phyloP scores from a whole-genome alignment of 2,329 filamentous ascomycete species.

The Monilinia laxa region DNA sequence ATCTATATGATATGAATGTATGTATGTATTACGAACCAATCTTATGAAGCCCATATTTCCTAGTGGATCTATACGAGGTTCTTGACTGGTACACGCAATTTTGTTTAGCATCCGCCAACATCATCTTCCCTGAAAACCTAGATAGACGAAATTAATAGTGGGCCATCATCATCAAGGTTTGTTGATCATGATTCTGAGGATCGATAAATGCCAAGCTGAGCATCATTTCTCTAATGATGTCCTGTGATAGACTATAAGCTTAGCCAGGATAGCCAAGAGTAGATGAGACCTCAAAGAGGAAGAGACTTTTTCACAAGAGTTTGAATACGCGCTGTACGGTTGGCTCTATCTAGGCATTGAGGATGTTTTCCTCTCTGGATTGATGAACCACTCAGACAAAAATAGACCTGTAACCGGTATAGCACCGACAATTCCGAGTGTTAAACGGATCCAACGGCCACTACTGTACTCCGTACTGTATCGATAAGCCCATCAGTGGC shows the following conservation, averaged over 20 bases:
- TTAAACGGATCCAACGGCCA: neutral
- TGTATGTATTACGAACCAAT: neutral
- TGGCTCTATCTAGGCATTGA: neutral
- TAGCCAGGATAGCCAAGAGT: neutral
- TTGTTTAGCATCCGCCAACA: neutral
- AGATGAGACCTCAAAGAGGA: neutral
- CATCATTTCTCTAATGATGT: neutral
- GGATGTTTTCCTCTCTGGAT: neutral
- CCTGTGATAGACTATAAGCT: neutral
- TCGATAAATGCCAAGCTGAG: neutral
- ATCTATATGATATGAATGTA: neutral
- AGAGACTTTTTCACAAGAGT: neutral
- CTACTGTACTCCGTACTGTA: neutral
- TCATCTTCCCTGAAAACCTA: neutral
- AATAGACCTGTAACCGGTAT: neutral
- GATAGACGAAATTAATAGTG: constrained; percentile 14
- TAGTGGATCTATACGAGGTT: constrained; percentile 2
- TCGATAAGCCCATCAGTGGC: neutral
- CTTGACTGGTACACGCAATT: neutral
- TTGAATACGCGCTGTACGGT: neutral
- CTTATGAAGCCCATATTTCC: constrained; percentile 3
- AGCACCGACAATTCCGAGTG: neutral
- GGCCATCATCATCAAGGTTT: neutral
- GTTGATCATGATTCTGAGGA: neutral
- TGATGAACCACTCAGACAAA: neutral